Conservation (phyloP, 2,329 filamentous ascomycete species). For the Sporothrix variecibatus region DNA sequence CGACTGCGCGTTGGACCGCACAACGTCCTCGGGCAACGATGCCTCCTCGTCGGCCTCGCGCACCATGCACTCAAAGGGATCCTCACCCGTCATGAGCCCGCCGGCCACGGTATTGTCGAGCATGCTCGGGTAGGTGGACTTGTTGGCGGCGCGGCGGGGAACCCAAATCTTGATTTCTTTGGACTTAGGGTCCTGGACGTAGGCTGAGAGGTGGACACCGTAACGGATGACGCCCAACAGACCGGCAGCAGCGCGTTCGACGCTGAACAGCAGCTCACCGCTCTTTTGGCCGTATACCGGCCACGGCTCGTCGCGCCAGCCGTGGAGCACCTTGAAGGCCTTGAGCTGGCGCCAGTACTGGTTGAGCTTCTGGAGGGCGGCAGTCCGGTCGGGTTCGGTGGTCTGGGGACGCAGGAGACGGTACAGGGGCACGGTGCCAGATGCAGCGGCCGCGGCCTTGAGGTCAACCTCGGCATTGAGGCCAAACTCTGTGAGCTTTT, state of each 20-base stretch:
- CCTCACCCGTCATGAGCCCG: conserved; percentile 79
- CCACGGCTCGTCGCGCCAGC: conserved; percentile 81
- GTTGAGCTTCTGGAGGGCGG: conserved; percentile 57
- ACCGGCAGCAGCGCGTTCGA: conserved; percentile 74
- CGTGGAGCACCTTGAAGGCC: conserved; percentile 71
- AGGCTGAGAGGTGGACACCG: conserved; percentile 80
- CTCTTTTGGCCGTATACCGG: conserved; percentile 69
- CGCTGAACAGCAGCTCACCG: conserved; percentile 65
- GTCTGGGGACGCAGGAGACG: conserved; percentile 56
- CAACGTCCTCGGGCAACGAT: conserved; percentile 68
- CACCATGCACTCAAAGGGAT: conserved; percentile 77
- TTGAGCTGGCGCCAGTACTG: conserved; percentile 68
- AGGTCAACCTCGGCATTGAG: conserved; percentile 51
- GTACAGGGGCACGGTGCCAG: conserved; percentile 66
- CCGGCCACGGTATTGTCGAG: conserved; percentile 91
- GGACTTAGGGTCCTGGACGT: conserved; percentile 51
- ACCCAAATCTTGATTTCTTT: conserved; percentile 72
- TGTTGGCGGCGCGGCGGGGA: conserved; percentile 71
- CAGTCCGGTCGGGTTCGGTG: conserved; percentile 64
- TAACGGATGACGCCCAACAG: conserved; percentile 77
- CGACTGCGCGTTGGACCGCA: conserved; percentile 60
- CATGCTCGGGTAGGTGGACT: conserved; percentile 88
- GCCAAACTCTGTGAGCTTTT: conserved; percentile 57
- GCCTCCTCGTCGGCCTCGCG: conserved; percentile 91
- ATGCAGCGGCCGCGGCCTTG: conserved; percentile 31